Evolutionary conservation across 306 rosid genomes (phyloP), one percentile per base, ranked within the genome.

Genomic region (Casuarina cunninghamiana): DNA sequence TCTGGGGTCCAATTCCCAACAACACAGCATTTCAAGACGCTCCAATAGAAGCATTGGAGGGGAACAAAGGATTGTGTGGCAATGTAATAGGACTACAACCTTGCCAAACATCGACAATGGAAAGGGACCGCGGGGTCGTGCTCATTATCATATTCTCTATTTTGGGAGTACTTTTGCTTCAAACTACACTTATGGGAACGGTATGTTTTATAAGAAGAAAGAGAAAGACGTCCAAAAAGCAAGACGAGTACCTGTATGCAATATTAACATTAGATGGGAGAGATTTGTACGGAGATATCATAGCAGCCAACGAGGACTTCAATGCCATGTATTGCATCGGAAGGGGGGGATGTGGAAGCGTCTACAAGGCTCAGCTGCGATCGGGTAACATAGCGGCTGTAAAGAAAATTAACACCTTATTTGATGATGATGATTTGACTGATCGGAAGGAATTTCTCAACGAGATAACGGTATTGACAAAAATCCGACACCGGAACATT

Each of bases 401-500:
- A 49, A 80, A 80, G 79, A 67, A 75, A 49, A 50, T 80, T 12
- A 54, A 75, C 17, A 5, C 2, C 2, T 53, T 39, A 6, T 38
- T 15, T 10, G 43, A 78, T 15, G 68, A 39, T 5, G 66, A 44
- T 57, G 38, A 21, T 21, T 41, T 45, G 54, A 65, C 71, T 60
- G 69, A 50, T 9, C 73, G 32, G 0, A 53, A 69, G 58, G 83
- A 79, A 43, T 83, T 83, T 21, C 1, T 58, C 17, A 83, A 79
- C 19, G 83, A 83, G 65, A 62, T 83, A 70, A 35, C 19, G 10
- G 83, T 74, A 21, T 37, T 73, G 9, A 50, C 67, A n/a, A 69
- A 78, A 74, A n/a, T 78, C 32, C 73, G 83, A 37, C 86, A 83
- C 57, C 45, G 77, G 60, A 83, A 83, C 61, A 75, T 83, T 61